Evolutionary conservation across 352 stramenopile genomes (phyloP), one percentile per base, ranked within the genome.

Genomic region (Globisporangium apiculatum): DNA sequence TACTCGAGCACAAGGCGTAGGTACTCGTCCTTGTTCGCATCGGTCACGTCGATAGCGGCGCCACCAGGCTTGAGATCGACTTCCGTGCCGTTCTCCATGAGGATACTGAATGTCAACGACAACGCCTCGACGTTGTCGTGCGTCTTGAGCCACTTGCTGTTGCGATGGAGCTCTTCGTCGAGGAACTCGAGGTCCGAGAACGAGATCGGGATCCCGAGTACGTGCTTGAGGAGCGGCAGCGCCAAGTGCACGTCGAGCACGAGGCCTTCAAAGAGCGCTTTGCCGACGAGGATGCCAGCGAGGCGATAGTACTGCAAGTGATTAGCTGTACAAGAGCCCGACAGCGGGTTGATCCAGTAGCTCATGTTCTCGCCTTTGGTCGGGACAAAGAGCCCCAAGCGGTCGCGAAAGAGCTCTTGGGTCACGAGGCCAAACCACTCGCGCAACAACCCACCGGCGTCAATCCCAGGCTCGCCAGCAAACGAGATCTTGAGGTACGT

Each of bases 1-100:
- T 89, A 81, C 64, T 86, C 74, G 12, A 91, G 71, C 45, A 89
- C 58, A 14, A 89, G 68, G 1, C 59, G 58, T 15, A 91, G 45
- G 45, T 97, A 99, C 68, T 98, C 90, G 11, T 94, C 78, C 60
- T 98, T 93, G 83, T 99, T 99, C 14, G 97, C 92, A 54, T 98
- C 95, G 5, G 87, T 98, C 4, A 99, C 91, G 48, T 97, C 79
- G 45, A 98, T 84, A 57, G 97, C 73, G 8, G 75, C 72, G 3
- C 96, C 97, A 45, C 83, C 81, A 15, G 87, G 69, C 42, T 97
- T 92, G 9, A 99, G 72, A 42, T 98, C 89, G 17, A 99, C 77
- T 51, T 86, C 77, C 4, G 67, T 62, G 40, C 69, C 70, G 42
- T 79, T 76, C 53, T 80, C 68, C n/a, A 71, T 60, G 69, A 87